Percentiles rank a stretch among this genome's conserved stretches.
Conservation (phyloP, 345 rosid species). For the Linum lewisii region DNA sequence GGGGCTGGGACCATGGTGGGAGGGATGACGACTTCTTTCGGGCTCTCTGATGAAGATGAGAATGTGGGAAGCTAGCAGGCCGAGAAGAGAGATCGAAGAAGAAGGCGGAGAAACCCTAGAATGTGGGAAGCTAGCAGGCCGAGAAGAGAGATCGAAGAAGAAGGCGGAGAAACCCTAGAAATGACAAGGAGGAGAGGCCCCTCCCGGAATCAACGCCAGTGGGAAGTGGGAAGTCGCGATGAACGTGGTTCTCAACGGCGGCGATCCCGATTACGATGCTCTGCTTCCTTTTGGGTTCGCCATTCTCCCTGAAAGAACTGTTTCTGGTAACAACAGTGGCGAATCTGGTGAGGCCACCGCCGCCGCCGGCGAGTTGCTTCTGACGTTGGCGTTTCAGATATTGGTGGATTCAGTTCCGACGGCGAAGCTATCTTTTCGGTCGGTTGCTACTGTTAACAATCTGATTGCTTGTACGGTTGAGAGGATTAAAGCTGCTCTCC, state of each 20-base stretch:
- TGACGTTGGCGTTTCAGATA: constrained; percentile 76
- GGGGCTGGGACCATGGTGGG: no score
- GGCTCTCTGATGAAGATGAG: no score
- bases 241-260: constrained; percentile 44
- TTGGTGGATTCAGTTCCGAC: constrained; percentile 70
- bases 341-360: constrained; percentile 21
- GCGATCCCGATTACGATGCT: constrained; percentile 69
- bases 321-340: constrained; percentile 21
- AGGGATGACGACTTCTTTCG: no score
- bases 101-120: no score
- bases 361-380: constrained; percentile 56
- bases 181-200: no score
- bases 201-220: no score
- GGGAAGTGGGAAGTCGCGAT: constrained; percentile 19
- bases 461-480: constrained; percentile 71
- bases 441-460: constrained; percentile 70
- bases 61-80: neutral
- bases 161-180: no score
- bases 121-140: neutral
- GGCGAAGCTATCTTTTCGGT: constrained; percentile 68
- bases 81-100: neutral
- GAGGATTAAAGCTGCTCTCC: constrained; percentile 58
- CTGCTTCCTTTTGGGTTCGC: constrained; percentile 82
- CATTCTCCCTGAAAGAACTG: constrained; percentile 69
- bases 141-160: no score